Percentiles rank a stretch among this genome's conserved stretches.
Conservation (phyloP, 129 eudicot genomes). For the Flaveria brownii region DNA sequence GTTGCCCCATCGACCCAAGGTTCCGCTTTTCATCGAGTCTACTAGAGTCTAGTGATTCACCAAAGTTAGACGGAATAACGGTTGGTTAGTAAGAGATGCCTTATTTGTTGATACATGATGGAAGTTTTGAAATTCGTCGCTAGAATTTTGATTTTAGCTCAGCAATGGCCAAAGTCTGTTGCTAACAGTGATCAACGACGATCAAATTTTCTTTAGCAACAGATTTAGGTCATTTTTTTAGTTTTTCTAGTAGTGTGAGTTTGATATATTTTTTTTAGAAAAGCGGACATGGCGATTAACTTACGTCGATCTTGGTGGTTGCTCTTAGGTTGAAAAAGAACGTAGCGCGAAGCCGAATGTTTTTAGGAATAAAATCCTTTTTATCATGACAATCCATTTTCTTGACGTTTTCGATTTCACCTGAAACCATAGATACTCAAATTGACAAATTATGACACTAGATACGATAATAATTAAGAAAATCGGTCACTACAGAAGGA, state of each 20-base stretch:
- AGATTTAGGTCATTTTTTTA: neutral
- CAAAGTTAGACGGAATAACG: neutral
- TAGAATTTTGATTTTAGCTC: no score
- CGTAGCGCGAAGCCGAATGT: slow-evolving; percentile 49
- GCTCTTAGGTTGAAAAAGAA: slow-evolving; percentile 50
- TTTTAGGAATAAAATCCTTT: slow-evolving; percentile 29
- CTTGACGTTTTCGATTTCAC: slow-evolving; percentile 15
- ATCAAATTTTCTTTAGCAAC: neutral
- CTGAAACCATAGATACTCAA: slow-evolving; percentile 13
- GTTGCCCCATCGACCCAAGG: slow-evolving; percentile 43
- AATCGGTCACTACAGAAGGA: no score
- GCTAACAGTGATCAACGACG: neutral
- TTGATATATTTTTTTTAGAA: no score
- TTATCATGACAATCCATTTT: neutral
- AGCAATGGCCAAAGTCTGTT: no score
- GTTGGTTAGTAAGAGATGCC: neutral
- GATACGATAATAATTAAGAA: no score
- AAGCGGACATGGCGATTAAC: neutral
- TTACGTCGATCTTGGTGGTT: slow-evolving; percentile 44
- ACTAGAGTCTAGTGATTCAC: slow-evolving; percentile 31
- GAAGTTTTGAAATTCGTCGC: no score
- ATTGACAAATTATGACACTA: neutral
- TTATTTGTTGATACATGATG: neutral
- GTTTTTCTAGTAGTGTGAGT: no score
- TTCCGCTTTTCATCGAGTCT: slow-evolving; percentile 40